These are phyloP conservation scores for Aspergillus arachidicola DNA, from an alignment of 2,329 filamentous ascomycete genomes.

Conservation along the genomic window DNA sequence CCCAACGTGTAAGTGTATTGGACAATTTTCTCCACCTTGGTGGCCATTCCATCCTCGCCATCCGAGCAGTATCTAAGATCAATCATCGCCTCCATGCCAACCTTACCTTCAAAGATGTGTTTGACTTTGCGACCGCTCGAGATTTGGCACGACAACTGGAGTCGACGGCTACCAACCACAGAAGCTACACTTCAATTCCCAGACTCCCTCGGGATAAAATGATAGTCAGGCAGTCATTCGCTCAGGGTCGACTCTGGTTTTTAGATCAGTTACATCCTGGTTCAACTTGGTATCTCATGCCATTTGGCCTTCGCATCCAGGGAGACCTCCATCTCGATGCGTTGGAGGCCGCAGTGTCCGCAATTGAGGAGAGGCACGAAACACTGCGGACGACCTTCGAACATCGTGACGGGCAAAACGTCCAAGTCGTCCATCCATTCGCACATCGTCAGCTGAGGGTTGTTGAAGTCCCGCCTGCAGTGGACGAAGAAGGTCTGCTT, in stretches of 20 bases:
- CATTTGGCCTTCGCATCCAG: neutral
- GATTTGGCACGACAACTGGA: neutral
- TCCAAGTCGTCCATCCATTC: neutral
- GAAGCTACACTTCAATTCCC: neutral
- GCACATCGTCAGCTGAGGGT: neutral
- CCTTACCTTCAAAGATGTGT: neutral
- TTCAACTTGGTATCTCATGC: neutral
- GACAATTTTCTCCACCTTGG: neutral
- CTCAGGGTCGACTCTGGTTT: neutral
- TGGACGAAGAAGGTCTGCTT: neutral
- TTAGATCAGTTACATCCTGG: neutral
- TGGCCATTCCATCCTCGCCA: neutral
- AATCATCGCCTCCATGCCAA: neutral
- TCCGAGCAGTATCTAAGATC: neutral
- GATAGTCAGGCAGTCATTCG: neutral
- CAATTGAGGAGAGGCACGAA: neutral
- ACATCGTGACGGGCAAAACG: neutral
- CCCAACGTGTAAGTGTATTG: neutral
- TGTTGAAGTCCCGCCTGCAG: neutral
- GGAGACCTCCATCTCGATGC: neutral
- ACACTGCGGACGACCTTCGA: neutral
- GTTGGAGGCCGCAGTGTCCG: neutral
- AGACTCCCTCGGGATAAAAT: neutral
- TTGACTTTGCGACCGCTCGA: neutral
- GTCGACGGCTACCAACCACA: neutral